phyloP scores from a whole-genome alignment of 768 basidiomycete genomes.

The Boletus insuetus region DNA sequence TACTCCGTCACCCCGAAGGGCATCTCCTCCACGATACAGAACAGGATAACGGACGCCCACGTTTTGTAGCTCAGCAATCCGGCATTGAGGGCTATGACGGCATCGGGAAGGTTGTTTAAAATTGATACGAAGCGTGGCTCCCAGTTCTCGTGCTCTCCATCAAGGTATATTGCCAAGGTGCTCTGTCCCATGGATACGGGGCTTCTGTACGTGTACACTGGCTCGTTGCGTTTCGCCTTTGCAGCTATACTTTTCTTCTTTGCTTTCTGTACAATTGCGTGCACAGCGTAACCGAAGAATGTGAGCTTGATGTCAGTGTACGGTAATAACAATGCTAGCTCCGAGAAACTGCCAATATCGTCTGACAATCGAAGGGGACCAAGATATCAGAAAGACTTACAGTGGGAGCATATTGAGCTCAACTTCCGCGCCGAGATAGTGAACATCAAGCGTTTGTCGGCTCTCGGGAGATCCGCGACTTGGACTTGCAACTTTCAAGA shows the following conservation, averaged over 20 bases:
- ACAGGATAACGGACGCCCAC: slow-evolving; percentile 38
- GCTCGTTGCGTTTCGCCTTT: slow-evolving; percentile 25
- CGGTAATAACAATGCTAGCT: slow-evolving; percentile 44
- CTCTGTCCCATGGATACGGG: slow-evolving; percentile 39
- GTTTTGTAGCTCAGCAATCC: slow-evolving; percentile 36
- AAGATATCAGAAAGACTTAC: slow-evolving; percentile 25
- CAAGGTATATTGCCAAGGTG: slow-evolving; percentile 37
- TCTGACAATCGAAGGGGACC: not conserved
- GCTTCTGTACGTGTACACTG: slow-evolving; percentile 36
- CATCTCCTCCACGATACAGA: slow-evolving; percentile 24
- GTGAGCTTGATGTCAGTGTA: slow-evolving; percentile 44
- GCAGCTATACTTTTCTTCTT: slow-evolving; percentile 32
- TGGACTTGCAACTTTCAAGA: slow-evolving; percentile 32
- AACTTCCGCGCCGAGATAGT: slow-evolving; percentile 40
- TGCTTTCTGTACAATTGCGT: slow-evolving; percentile 32
- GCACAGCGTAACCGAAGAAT: slow-evolving; percentile 37
- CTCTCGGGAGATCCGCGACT: slow-evolving; percentile 14
- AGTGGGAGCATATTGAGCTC: slow-evolving; percentile 40
- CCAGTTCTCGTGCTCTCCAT: slow-evolving; percentile 28
- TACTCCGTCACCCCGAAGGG: slow-evolving; percentile 38
- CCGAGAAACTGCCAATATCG: slow-evolving; percentile 37
- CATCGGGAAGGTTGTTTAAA: slow-evolving; percentile 34
- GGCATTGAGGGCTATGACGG: slow-evolving; percentile 41
- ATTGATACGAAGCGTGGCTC: slow-evolving; percentile 22
- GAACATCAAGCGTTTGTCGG: slow-evolving; percentile 31